Evolutionary conservation across 352 stramenopile genomes (phyloP).

Genomic region (Phytophthora syringae): DNA sequence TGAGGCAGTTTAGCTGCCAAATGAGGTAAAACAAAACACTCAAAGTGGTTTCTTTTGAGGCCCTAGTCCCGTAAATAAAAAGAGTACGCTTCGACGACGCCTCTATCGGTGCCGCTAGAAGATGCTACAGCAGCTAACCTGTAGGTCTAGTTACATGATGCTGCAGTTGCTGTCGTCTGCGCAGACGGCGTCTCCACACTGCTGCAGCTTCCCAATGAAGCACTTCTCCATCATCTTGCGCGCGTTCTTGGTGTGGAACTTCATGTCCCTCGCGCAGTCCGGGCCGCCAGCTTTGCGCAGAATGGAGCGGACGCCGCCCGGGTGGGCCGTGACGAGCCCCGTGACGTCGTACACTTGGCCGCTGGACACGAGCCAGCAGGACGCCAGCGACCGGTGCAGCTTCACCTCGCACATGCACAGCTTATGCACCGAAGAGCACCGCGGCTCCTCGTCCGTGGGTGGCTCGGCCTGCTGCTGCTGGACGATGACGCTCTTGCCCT

Average conservation of each 20-base stretch:
- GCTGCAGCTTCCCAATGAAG: slow-evolving; percentile 78
- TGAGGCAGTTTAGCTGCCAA: no score
- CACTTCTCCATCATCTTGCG: slow-evolving; percentile 83
- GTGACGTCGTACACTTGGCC: slow-evolving; percentile 89
- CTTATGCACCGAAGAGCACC: slow-evolving; percentile 69
- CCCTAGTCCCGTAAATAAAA: slow-evolving; percentile 30
- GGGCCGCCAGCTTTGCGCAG: slow-evolving; percentile 78
- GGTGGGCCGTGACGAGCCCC: slow-evolving; percentile 73
- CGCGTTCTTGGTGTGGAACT: slow-evolving; percentile 82
- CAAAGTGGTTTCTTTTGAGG: slow-evolving; percentile 4
- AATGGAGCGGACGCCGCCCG: slow-evolving; percentile 79
- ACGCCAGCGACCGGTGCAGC: slow-evolving; percentile 89
- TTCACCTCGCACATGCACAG: slow-evolving; percentile 82
- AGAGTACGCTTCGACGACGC: slow-evolving; percentile 8
- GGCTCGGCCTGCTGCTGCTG: slow-evolving; percentile 22
- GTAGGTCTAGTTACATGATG: slow-evolving; percentile 67
- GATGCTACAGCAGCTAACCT: no score
- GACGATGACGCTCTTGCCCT: slow-evolving; percentile 46
- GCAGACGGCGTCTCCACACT: slow-evolving; percentile 54
- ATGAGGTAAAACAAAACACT: background rate
- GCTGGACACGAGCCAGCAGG: slow-evolving; percentile 96
- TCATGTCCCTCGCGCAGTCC: slow-evolving; percentile 82
- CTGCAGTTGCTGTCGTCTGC: slow-evolving; percentile 54
- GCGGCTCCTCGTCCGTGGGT: slow-evolving; percentile 34
- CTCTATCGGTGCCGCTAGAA: no score